phyloP scores from a whole-genome alignment of 2,329 filamentous ascomycete genomes.

The Tympanopsis confertula region DNA sequence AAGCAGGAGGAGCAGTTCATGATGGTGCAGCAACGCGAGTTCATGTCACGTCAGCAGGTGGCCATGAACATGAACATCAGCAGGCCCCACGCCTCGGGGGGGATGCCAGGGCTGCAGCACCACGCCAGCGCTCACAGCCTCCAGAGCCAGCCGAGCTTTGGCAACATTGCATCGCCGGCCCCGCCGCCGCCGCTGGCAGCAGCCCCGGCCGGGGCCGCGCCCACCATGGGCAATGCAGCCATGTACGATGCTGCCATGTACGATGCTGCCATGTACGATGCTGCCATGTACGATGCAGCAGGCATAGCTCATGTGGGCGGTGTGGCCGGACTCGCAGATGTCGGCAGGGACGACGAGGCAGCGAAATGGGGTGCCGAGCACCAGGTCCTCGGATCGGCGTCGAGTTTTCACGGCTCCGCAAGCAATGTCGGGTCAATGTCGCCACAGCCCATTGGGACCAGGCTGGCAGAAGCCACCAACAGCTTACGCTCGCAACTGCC shows the following conservation, averaged over 20 bases:
- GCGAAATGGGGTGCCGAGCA: conserved; percentile 33
- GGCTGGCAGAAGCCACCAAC: conserved; percentile 17
- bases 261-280: neutral
- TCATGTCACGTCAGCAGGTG: conserved; percentile 73
- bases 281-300: neutral
- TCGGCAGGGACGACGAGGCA: no score
- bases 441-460: conserved; percentile 23
- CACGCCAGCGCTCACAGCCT: conserved; percentile 91
- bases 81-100: neutral
- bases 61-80: conserved; percentile 61
- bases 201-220: conserved; percentile 32
- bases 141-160: conserved; percentile 92
- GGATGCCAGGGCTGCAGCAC: conserved; percentile 56
- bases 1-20: conserved; percentile 98
- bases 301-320: no score
- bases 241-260: neutral
- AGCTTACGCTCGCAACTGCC: conserved; percentile 35
- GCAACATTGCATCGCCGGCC: conserved; percentile 82
- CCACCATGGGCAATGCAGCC: neutral
- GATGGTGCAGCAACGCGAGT: conserved; percentile 91
- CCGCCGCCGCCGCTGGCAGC: conserved; percentile 36
- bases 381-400: conserved; percentile 40
- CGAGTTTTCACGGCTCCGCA: conserved; percentile 22
- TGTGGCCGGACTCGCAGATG: no score
- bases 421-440: conserved; percentile 17